These are phyloP conservation scores for Fragaria vesca DNA, from an alignment of 306 rosid genomes.

Conservation along the genomic window DNA sequence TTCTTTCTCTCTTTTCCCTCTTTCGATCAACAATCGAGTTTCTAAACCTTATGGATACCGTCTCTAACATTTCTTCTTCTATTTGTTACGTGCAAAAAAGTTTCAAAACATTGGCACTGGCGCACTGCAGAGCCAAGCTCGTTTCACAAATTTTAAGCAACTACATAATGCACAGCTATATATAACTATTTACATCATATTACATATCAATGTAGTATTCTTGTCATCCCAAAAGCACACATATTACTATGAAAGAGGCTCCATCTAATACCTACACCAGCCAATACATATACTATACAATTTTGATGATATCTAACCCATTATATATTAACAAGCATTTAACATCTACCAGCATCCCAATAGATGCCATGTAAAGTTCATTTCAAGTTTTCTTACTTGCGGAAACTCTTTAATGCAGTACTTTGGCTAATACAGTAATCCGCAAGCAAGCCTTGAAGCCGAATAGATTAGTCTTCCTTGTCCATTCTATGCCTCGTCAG, in stretches of 20 bases:
- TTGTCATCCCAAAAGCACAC: neutral
- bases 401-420: neutral
- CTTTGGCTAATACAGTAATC: neutral
- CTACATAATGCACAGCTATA: neutral
- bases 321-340: neutral
- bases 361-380: neutral
- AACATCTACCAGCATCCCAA: neutral
- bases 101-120: neutral
- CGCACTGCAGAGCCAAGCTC: neutral
- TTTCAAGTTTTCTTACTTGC: neutral
- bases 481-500: constrained; percentile 15
- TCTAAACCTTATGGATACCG: neutral
- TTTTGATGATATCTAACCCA: neutral
- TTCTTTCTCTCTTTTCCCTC: neutral
- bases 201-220: neutral
- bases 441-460: neutral
- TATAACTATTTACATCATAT: neutral
- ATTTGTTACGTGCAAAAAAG: neutral
- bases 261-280: neutral
- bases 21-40: neutral
- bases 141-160: neutral
- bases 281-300: neutral
- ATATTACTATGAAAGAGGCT: neutral
- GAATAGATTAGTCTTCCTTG: neutral
- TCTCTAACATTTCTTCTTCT: neutral